Conservation (phyloP, 352 stramenopile genomes). For the Pythium coloratum region DNA sequence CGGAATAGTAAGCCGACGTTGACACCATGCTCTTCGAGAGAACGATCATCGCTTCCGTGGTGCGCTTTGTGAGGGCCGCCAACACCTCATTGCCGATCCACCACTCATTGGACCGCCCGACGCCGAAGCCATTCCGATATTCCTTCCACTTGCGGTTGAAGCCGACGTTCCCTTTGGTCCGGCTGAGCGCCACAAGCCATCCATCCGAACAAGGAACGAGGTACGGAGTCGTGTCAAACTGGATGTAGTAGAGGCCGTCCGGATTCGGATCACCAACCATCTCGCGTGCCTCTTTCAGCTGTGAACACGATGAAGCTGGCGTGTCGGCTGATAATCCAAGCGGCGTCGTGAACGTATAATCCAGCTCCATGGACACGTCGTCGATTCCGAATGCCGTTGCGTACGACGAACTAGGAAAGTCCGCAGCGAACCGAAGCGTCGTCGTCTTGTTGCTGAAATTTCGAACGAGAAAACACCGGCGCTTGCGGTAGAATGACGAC, state of each 20-base stretch:
- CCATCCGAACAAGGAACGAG: constrained; percentile 51
- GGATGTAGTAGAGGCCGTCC: constrained; percentile 55
- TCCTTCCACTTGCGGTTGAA: constrained; percentile 68
- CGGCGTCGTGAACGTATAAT: constrained; percentile 51
- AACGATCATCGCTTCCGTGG: constrained; percentile 49
- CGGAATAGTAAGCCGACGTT: constrained; percentile 41
- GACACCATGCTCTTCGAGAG: constrained; percentile 49
- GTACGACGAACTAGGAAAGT: constrained; percentile 40
- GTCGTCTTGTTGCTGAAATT: constrained; percentile 39
- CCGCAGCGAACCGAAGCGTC: constrained; percentile 42
- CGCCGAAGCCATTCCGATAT: constrained; percentile 54
- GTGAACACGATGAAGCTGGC: constrained; percentile 48
- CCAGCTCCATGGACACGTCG: constrained; percentile 60
- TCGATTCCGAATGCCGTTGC: constrained; percentile 58
- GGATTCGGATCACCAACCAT: constrained; percentile 45
- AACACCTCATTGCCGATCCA: constrained; percentile 59
- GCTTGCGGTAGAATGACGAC: constrained; percentile 38
- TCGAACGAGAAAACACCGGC: constrained; percentile 41
- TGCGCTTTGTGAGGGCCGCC: constrained; percentile 33
- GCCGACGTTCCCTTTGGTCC: constrained; percentile 43
- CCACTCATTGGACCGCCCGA: constrained; percentile 49
- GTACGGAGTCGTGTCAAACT: constrained; percentile 35
- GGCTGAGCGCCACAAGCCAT: constrained; percentile 56
- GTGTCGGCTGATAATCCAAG: constrained; percentile 46
- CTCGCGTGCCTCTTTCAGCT: constrained; percentile 45